These are phyloP conservation scores for Lepiota brunneoincarnata DNA, from an alignment of 768 basidiomycete species.

Conservation along the genomic window DNA sequence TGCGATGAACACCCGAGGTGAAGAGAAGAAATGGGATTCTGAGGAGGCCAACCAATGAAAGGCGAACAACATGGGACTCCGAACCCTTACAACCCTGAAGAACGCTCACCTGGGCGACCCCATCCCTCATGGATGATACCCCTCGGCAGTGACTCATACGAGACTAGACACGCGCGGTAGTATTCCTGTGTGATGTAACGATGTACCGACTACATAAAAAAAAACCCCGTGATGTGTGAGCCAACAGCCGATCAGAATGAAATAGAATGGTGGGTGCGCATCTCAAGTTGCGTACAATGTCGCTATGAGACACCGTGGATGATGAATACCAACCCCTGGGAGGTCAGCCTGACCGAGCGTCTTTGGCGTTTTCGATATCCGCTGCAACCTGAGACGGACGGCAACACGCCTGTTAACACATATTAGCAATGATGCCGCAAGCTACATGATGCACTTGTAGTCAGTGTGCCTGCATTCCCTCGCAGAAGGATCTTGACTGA, in stretches of 20 bases:
- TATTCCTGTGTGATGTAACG: conserved; percentile 73
- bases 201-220: conserved; percentile 51
- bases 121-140: conserved; percentile 68
- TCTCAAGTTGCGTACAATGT: conserved; percentile 1
- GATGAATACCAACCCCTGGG: conserved; percentile 46
- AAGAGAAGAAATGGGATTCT: not conserved
- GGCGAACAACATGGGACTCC: not conserved
- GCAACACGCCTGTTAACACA: conserved; percentile 70
- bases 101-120: conserved; percentile 61
- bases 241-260: not conserved
- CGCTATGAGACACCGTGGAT: not conserved
- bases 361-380: conserved; percentile 61
- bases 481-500: conserved; percentile 28
- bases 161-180: conserved; percentile 68
- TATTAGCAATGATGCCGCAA: conserved; percentile 54
- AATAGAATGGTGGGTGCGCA: not conserved
- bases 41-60: not conserved
- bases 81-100: not conserved
- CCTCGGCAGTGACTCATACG: conserved; percentile 69
- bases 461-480: not conserved
- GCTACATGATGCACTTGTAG: conserved; percentile 29
- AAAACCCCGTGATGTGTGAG: not conserved
- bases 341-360: conserved; percentile 53
- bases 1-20: not conserved
- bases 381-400: conserved; percentile 59